These are phyloP conservation scores for Trypanosoma rangeli DNA, from an alignment of 208 protist genomes.

Conservation along the genomic window DNA sequence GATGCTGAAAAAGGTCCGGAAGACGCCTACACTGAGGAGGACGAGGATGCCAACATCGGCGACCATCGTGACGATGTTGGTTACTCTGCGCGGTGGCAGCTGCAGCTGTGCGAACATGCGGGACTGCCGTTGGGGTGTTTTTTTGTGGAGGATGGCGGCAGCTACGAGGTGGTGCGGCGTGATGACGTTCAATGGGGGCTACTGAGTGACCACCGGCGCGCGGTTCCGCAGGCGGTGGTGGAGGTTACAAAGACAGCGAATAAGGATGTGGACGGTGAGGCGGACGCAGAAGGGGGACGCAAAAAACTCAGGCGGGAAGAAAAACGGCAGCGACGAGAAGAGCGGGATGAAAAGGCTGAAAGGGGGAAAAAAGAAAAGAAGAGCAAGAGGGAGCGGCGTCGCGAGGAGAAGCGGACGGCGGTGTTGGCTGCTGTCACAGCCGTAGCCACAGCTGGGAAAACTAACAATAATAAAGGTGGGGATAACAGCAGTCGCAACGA, in stretches of 20 bases:
- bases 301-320: slow-evolving; percentile 17
- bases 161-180: slow-evolving; percentile 20
- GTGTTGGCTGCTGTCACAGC: neutral
- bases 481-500: neutral
- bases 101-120: slow-evolving; percentile 16
- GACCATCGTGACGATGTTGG: neutral
- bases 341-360: neutral
- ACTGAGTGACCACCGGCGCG: neutral
- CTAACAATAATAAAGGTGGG: slow-evolving; percentile 2
- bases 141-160: slow-evolving; percentile 15
- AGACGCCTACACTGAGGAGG: neutral
- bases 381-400: neutral
- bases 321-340: slow-evolving; percentile 5
- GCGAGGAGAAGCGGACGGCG: neutral
- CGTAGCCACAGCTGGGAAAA: neutral
- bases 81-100: neutral
- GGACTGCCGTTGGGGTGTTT: slow-evolving; percentile 24
- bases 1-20: neutral
- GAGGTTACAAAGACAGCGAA: neutral
- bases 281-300: neutral
- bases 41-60: neutral
- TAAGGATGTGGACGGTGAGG: neutral
- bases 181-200: slow-evolving; percentile 1
- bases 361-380: slow-evolving; percentile 21
- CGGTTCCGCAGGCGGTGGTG: neutral